A percentile compares a stretch with the other conserved stretches of the same genome.
phyloP scores from a whole-genome alignment of 495 filamentous ascomycete species.

The Astrothelium macrocarpum region DNA sequence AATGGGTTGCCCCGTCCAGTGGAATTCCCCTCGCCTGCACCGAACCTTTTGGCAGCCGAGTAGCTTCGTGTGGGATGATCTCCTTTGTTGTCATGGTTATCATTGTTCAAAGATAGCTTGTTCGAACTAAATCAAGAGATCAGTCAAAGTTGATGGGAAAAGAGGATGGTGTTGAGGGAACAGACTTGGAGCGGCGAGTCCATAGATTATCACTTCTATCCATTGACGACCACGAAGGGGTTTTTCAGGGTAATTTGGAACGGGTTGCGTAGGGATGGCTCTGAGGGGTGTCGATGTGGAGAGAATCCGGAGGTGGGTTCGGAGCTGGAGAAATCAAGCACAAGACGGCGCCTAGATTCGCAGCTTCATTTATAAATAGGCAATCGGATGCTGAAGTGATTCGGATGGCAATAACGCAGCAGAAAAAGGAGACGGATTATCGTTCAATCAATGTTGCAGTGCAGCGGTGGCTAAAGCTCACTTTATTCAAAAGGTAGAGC shows the following conservation, averaged over 20 bases:
- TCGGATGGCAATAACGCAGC: neutral
- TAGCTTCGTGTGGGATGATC: conserved; percentile 54
- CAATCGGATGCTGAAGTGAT: neutral
- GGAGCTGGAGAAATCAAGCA: neutral
- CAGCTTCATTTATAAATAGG: neutral
- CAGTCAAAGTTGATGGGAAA: conserved; percentile 10
- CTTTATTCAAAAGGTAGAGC: neutral
- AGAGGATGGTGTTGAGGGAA: conserved; percentile 12
- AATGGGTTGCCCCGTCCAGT: conserved; percentile 81
- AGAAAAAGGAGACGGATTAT: neutral
- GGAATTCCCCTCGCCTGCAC: conserved; percentile 59
- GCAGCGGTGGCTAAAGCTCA: neutral
- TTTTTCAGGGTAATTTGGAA: neutral
- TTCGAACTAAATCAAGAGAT: conserved; percentile 8
- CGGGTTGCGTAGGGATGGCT: neutral
- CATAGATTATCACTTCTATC: conserved; percentile 66
- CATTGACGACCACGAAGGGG: neutral
- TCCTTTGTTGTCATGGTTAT: conserved; percentile 51
- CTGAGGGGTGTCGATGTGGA: conserved; percentile 3
- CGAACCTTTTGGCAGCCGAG: conserved; percentile 59
- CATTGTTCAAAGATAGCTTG: conserved; percentile 65
- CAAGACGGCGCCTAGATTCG: neutral
- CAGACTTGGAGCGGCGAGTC: conserved; percentile 88
- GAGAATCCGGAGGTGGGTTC: conserved; percentile 10
- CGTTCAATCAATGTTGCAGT: neutral